Conservation (phyloP, 2,329 filamentous ascomycete genomes). For the Colletotrichum noveboracense region DNA sequence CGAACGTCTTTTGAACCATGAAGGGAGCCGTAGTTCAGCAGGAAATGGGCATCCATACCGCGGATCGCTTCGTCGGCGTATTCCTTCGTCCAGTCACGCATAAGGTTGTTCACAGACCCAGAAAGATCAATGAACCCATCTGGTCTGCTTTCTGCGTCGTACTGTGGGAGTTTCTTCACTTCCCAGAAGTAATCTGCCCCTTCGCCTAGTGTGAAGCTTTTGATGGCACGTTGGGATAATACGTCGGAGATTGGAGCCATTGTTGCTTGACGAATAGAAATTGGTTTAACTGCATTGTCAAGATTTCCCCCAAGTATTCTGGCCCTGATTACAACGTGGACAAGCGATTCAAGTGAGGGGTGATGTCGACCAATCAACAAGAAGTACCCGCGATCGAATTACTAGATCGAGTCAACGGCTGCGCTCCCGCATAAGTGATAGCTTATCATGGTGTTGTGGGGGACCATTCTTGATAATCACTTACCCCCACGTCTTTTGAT, state of each 20-base stretch:
- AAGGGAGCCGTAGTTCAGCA: not conserved
- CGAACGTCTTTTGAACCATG: not conserved
- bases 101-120: not conserved
- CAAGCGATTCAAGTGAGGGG: accelerated
- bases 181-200: not conserved
- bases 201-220: not conserved
- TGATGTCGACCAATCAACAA: not conserved
- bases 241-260: not conserved
- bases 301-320: accelerated
- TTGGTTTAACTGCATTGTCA: not conserved
- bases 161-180: not conserved
- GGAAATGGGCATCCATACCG: not conserved
- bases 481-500: not conserved
- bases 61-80: not conserved
- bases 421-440: not conserved
- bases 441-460: not conserved
- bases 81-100: not conserved
- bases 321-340: not conserved
- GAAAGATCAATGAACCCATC: not conserved
- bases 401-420: not conserved
- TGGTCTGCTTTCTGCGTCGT: not conserved
- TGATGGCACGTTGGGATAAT: not conserved
- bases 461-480: not conserved
- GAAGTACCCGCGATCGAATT: not conserved
- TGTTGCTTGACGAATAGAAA: not conserved